Evolutionary conservation across 495 filamentous ascomycete species (phyloP).

Genomic region (Penicillium dipodomyicola): DNA sequence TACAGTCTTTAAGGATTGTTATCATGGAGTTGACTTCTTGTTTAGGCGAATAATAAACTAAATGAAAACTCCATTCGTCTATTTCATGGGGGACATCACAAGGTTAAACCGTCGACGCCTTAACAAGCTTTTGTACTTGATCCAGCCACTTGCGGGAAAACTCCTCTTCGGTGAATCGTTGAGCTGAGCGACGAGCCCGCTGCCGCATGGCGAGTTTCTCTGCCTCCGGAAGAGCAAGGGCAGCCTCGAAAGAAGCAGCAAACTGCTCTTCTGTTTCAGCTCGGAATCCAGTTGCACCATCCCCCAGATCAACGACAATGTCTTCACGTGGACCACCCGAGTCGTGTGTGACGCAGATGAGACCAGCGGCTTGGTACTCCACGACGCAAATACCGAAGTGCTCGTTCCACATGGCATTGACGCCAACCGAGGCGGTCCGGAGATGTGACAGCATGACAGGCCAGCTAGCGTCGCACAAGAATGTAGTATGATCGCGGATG

Average conservation of each 20-base stretch:
- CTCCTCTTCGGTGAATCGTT: constrained; percentile 81
- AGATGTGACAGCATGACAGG: constrained; percentile 78
- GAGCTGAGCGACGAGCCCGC: constrained; percentile 70
- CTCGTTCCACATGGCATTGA: constrained; percentile 99
- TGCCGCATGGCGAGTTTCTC: constrained; percentile 69
- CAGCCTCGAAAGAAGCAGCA: constrained; percentile 72
- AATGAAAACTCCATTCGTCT: constrained; percentile 6
- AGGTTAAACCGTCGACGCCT: constrained; percentile 14
- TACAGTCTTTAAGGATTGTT: neutral
- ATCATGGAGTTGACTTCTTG: neutral
- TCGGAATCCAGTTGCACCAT: constrained; percentile 79
- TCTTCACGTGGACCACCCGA: constrained; percentile 89
- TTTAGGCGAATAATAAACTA: neutral
- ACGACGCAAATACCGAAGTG: constrained; percentile 99
- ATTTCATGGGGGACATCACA: constrained; percentile 12
- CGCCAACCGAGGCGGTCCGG: constrained; percentile 69
- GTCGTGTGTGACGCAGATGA: constrained; percentile 88
- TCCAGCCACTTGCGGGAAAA: constrained; percentile 73
- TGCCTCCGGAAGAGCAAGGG: constrained; percentile 61
- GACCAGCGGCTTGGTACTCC: constrained; percentile 93
- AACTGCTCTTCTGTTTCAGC: constrained; percentile 75
- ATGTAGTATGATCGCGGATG: constrained; percentile 78
- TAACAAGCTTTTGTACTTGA: constrained; percentile 69
- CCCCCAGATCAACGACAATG: constrained; percentile 79
- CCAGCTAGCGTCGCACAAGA: constrained; percentile 87